Evolutionary conservation across 169 alveolate species (phyloP), one percentile per base, ranked within the genome.

Genomic region (Toxoplasma gondii): DNA sequence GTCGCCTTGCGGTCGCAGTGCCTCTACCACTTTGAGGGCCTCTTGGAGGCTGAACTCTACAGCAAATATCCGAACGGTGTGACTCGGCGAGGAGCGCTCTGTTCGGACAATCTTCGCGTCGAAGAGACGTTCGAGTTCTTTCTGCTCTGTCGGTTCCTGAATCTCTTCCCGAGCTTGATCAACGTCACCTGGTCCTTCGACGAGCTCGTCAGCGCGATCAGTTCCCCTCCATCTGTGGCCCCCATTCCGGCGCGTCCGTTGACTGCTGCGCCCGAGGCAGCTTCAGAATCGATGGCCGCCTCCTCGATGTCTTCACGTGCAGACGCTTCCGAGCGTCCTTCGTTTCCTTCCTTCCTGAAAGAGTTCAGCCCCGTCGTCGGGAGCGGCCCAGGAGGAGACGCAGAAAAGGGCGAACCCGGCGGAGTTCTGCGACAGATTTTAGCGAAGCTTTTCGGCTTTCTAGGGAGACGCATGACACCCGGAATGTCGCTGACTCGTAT

Each of bases 101-200:
- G 49, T 44, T 36, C 84, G 84, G 12, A 0, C 24, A 22, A 7
- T 74, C 45, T 74, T 34, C 84, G 84, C 24, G 45, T 74, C 84
- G 84, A 74, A 64, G 78, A 86, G n/a, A 39, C 58, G 44, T 29
- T 86, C 29, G 69, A 44, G 31, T 49, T 86, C 69, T 86, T 86
- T 22, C 88, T 86, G 70, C 45, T 44, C 9, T 86, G 70, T 43
- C 39, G 91, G 45, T 86, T 86, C 78, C 38, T 86, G 45, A 86
- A 86, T 34, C 36, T 39, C 31, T 86, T 86, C n/a, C 27, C 91
- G n/a, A 36, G 38, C n/a, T 24, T 53, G 43, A 4, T 86, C 10
- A 53, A 86, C 45, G 78, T 86, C 49, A 7, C 70, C 29, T 86
- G 91, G 91, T 10, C 80, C 78, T 86, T 86, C 58, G 80, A 86